These are phyloP conservation scores for Coemansia sp. DNA, from an alignment of 192 early-diverging fungal species.

Conservation along the genomic window DNA sequence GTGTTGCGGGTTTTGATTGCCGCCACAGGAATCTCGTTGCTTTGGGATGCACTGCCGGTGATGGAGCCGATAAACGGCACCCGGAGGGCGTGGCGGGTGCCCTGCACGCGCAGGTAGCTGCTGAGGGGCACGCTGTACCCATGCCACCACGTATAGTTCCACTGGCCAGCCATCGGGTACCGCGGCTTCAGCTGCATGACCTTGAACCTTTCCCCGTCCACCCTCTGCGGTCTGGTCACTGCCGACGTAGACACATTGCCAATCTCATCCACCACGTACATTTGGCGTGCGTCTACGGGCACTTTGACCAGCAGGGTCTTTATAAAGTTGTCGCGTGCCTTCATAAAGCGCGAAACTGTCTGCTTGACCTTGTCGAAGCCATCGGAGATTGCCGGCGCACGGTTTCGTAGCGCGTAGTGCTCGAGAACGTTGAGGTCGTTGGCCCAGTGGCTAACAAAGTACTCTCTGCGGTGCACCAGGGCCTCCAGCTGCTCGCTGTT, in stretches of 20 bases:
- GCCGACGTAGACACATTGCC: slow-evolving; percentile 96
- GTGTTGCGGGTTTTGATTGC: slow-evolving; percentile 68
- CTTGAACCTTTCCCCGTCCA: slow-evolving; percentile 42
- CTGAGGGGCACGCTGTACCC: slow-evolving; percentile 80
- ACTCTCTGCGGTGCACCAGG: slow-evolving; percentile 35
- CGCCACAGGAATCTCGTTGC: slow-evolving; percentile 63
- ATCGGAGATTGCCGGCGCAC: slow-evolving; percentile 11
- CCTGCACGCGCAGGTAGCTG: slow-evolving; percentile 59
- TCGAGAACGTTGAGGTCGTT: slow-evolving; percentile 81
- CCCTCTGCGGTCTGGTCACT: slow-evolving; percentile 7
- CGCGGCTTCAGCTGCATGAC: slow-evolving; percentile 81
- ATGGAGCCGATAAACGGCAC: slow-evolving; percentile 70
- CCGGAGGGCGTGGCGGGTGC: slow-evolving; percentile 60
- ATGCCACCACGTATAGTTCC: slow-evolving; percentile 95
- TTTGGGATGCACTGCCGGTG: slow-evolving; percentile 61
- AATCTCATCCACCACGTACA: slow-evolving; percentile 78
- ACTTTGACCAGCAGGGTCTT: slow-evolving; percentile 51
- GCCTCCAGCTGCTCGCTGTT: slow-evolving; percentile 67
- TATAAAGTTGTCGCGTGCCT: slow-evolving; percentile 37
- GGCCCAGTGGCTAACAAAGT: slow-evolving; percentile 78
- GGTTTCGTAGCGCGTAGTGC: slow-evolving; percentile 69
- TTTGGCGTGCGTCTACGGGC: slow-evolving; percentile 66
- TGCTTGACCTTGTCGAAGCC: slow-evolving; percentile 34
- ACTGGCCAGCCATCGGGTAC: slow-evolving; percentile 94
- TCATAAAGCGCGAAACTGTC: slow-evolving; percentile 21